Evolutionary conservation across 495 filamentous ascomycete genomes (phyloP), one percentile per base, ranked within the genome.

Genomic region (Neohortaea acidophila): DNA sequence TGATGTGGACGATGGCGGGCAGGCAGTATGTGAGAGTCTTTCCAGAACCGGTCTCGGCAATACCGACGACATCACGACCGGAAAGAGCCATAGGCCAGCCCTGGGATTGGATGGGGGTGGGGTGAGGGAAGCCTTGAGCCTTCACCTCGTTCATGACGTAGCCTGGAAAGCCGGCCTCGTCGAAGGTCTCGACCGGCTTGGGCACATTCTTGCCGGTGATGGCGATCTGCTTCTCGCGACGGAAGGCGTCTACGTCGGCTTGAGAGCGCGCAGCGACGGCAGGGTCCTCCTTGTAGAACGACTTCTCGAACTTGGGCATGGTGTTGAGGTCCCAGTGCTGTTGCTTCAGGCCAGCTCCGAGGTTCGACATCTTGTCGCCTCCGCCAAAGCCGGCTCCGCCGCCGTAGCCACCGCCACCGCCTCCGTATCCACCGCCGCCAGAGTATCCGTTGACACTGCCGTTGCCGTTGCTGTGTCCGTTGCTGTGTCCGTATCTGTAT

Each of bases 21-120:
- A 97, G 76, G 65, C 89, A 97, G 69, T 97, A 97, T 26, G 85
- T 93, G 41, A 97, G 68, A 0, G 89, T 97, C 77, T 97, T 97
- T 69, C 89, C 89, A 49, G 89, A 97, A 56, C 89, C 89, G 25
- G 89, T 97, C 70, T 97, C 89, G 55, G 89, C 89, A 64, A 97
- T 94, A 76, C 89, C 89, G 58, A 97, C 89, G 41, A 96, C 89
- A 58, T 97, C 89, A 50, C 89, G 87, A 61, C 89, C 89, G 30
- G 87, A 91, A 33, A 97, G 77, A 56, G 89, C 86, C 89, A 96
- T 96, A 35, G 89, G 89, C 89, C 89, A 97, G 48, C 89, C 91
- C 60, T 96, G 89, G 38, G 91, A 84, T 63, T 97, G 89, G 54
- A 97, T 97, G 37, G 91, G 74, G 30, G 89, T 96, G 22, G 89